Conservation (phyloP, 345 rosid species). For the Psidium friedrichsthalianum region DNA sequence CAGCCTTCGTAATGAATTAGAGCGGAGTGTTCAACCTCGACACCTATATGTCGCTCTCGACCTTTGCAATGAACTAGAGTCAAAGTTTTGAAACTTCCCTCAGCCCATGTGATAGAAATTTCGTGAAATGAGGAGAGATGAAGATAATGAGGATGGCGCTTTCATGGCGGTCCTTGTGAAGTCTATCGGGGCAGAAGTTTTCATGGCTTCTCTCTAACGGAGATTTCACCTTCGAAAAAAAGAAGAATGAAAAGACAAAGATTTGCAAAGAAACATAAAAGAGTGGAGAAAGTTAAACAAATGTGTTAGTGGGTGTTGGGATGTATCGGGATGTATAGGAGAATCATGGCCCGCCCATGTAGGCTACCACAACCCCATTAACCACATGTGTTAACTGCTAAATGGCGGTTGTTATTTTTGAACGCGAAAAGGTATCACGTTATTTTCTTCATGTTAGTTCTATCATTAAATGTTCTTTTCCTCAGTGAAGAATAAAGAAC, state of each 20-base stretch:
- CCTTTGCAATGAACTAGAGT: background rate
- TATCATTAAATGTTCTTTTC: no score
- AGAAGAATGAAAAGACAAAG: background rate
- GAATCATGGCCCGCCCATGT: no score
- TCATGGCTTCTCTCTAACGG: background rate
- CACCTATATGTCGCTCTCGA: accelerated
- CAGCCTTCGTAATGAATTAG: background rate
- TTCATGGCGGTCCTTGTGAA: background rate
- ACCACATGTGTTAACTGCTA: no score
- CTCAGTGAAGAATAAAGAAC: no score
- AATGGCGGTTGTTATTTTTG: no score
- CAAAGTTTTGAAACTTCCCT: background rate
- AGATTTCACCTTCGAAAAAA: background rate
- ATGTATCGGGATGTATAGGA: no score
- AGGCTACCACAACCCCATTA: no score
- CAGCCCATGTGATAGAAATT: background rate
- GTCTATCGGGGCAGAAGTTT: background rate
- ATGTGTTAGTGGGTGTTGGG: background rate
- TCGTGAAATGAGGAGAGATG: background rate
- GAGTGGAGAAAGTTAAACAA: background rate
- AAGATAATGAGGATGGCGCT: background rate
- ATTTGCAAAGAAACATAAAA: background rate
- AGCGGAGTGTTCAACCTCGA: background rate
- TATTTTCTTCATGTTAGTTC: no score
- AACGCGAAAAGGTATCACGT: no score